Percentiles rank a stretch among this genome's conserved stretches.
phyloP scores from a whole-genome alignment of 805 yeast genomes.

The Saccharomycopsis amapae region DNA sequence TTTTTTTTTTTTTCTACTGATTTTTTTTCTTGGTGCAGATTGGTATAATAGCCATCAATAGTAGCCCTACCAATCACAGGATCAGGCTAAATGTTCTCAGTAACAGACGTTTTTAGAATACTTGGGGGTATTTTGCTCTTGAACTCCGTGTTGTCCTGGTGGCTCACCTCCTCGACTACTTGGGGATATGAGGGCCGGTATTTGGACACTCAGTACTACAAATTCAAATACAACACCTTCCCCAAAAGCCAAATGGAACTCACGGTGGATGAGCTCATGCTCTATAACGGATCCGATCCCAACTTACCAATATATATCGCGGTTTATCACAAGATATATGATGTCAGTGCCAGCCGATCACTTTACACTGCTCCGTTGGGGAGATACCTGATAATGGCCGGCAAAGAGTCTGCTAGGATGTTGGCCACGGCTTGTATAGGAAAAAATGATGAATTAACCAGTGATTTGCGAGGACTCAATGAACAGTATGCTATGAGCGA shows the following conservation, averaged over 20 bases:
- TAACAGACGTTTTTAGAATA: constrained; percentile 36
- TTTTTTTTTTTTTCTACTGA: background rate
- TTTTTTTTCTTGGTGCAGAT: background rate
- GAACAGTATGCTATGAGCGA: constrained; percentile 32
- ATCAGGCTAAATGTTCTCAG: background rate
- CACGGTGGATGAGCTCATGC: constrained; percentile 40
- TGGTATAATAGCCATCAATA: background rate
- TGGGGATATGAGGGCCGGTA: constrained; percentile 58
- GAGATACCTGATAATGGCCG: constrained; percentile 49
- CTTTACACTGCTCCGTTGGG: constrained; percentile 53
- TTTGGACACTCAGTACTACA: constrained; percentile 37
- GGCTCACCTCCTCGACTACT: constrained; percentile 47
- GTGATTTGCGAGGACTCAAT: constrained; percentile 59
- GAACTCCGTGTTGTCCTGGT: constrained; percentile 46
- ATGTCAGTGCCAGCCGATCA: constrained; percentile 44
- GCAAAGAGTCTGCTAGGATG: constrained; percentile 62
- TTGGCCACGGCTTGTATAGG: constrained; percentile 64
- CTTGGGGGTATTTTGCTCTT: constrained; percentile 40
- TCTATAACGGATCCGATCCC: constrained; percentile 44
- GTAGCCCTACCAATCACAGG: background rate
- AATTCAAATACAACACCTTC: constrained; percentile 23
- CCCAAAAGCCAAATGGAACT: constrained; percentile 25
- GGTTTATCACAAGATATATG: constrained; percentile 54
- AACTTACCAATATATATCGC: constrained; percentile 50
- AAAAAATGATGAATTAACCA: constrained; percentile 47